phyloP scores from a whole-genome alignment of 2,329 filamentous ascomycete genomes.

The Aureobasidium musti region DNA sequence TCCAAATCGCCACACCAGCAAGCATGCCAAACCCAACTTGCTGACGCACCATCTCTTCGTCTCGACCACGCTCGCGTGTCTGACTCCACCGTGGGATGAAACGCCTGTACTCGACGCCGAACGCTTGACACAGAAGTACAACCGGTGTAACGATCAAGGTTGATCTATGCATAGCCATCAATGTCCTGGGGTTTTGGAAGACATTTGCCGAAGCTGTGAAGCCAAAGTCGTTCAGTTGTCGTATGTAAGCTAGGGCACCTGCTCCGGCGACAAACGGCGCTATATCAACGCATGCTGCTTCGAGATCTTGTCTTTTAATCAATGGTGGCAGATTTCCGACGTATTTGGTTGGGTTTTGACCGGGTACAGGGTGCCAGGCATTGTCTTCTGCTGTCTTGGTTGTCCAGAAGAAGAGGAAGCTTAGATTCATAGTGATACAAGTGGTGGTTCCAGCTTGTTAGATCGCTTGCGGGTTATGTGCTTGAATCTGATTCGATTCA shows the following conservation, averaged over 20 bases:
- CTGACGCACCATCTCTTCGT: neutral
- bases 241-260: neutral
- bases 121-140: neutral
- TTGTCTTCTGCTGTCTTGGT: neutral
- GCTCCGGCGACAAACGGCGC: neutral
- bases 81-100: conserved; percentile 3
- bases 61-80: neutral
- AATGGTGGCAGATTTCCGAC: neutral
- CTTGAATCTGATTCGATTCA: neutral
- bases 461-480: neutral
- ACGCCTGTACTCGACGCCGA: neutral
- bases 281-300: conserved; percentile 1
- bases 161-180: neutral
- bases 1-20: conserved; percentile 2
- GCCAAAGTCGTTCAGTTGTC: neutral
- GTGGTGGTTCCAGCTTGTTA: neutral
- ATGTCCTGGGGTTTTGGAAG: neutral
- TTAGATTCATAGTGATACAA: neutral
- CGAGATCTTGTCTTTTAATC: conserved; percentile 3
- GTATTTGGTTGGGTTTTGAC: conserved; percentile 4
- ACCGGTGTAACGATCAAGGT: neutral
- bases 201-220: neutral
- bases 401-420: neutral
- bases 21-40: conserved; percentile 1
- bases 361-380: neutral